Evolutionary conservation across 441 rosid species (phyloP).

Genomic region (Adansonia rubrostipa): DNA sequence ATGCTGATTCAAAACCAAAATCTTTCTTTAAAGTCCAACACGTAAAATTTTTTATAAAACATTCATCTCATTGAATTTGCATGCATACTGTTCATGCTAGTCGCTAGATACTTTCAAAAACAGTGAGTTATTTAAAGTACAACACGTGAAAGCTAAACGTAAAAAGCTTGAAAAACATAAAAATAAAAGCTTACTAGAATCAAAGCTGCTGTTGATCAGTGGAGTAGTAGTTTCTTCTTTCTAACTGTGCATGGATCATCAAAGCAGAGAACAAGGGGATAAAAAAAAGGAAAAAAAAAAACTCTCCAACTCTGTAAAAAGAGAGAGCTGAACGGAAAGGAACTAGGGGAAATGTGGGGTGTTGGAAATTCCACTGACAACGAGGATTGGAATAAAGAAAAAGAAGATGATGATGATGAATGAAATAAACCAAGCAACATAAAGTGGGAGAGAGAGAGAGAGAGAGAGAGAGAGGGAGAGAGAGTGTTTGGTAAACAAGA

Average conservation of each 20-base stretch:
- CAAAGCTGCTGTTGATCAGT: background rate
- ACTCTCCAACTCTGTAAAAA: background rate
- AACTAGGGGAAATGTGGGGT: conserved; percentile 2
- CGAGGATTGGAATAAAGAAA: conserved; percentile 25
- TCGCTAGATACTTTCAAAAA: background rate
- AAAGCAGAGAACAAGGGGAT: background rate
- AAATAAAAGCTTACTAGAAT: background rate
- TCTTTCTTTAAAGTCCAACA: background rate
- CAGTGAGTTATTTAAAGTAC: background rate
- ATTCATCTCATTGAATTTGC: conserved; percentile 9
- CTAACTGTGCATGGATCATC: conserved; percentile 6
- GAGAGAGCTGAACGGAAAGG: background rate
- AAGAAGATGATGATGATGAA: conserved; percentile 6
- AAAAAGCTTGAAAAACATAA: background rate
- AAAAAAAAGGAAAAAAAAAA: background rate
- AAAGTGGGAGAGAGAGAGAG: conserved; percentile 2
- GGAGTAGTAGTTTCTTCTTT: background rate
- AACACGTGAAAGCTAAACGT: background rate
- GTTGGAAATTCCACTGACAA: conserved; percentile 20
- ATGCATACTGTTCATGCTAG: background rate
- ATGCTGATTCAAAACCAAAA: background rate
- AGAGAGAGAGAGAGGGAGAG: conserved; percentile 4
- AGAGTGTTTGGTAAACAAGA: conserved; percentile 46
- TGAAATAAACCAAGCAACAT: background rate
- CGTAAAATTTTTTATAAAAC: background rate